Base-by-base conservation (phyloP, 2,329 filamentous ascomycete genomes). In the Alternaria infectoria region DNA sequence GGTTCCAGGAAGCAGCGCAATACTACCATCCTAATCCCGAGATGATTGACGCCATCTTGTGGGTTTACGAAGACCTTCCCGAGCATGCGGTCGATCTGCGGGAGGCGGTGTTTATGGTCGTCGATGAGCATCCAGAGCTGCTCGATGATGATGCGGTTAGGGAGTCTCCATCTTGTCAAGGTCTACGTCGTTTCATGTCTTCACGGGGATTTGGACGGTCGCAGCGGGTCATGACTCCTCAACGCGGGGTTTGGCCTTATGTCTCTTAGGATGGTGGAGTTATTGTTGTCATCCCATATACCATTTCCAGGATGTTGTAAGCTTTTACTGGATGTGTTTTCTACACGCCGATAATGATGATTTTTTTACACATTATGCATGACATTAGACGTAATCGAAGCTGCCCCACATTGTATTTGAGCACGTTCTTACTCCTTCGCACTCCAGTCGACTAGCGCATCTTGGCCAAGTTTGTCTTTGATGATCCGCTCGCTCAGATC, bases 391-490 rank as follows among this genome's bases (percentile, higher is more conserved):
- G 17, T 51, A 23, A 6, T 15, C n/a, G 28, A 6, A 36, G 8
- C 49, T 51, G 5, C 28, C 12, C 12, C 28, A 17, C 0, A 19
- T 19, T 21, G 7, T 36, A 12, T 11, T 2, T 23, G 32, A 36
- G 8, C 17, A 36, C 49, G 15, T 2, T 36, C 10, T 28, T 51
- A 51, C 5, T 51, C 28, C 28, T 51, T 51, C 13, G 15, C 44
- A 57, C 71, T 73, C 80, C 78, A 82, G 59, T 78, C 69, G 2
- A 74, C 57, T 47, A 84, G 40, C 2, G 78, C 82, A 62, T 81
- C 77, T 4, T 79, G 69, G 0, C 81, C 81, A 8, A 83, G 13
- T 67, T 81, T 83, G 9, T 82, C 76, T 69, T 77, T 80, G 54
- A 83, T 73, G 9, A 84, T 61, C 3, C 76, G 67, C 25, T 79